Evolutionary conservation across 192 early-diverging fungal genomes (phyloP).

Genomic region (Lunasporangiospora selenospora): DNA sequence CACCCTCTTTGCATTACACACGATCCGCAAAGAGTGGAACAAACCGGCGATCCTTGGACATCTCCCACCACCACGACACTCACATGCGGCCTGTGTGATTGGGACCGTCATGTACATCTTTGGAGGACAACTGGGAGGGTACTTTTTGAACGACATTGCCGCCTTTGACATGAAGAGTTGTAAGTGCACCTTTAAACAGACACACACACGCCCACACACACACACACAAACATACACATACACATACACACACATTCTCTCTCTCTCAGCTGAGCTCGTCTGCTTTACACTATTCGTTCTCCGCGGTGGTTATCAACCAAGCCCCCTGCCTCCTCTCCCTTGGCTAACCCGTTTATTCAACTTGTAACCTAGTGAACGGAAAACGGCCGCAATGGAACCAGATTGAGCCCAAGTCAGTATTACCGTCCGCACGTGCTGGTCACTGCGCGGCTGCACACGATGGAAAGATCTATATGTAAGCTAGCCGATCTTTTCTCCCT

Average conservation of each 20-base stretch:
- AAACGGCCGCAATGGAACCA: constrained; percentile 31
- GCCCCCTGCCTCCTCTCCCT: no score
- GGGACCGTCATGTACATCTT: constrained; percentile 58
- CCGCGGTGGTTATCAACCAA: no score
- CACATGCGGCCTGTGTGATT: constrained; percentile 54
- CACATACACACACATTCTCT: no score
- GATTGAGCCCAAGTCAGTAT: constrained; percentile 31
- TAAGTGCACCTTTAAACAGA: no score
- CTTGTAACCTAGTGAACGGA: constrained; percentile 24
- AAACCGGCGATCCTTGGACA: constrained; percentile 48
- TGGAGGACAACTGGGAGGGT: constrained; percentile 52
- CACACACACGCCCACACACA: no score
- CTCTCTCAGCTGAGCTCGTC: no score
- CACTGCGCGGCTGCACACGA: constrained; percentile 38
- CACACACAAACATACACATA: no score
- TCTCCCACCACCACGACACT: constrained; percentile 51
- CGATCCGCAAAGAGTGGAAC: constrained; percentile 51
- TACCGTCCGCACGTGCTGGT: constrained; percentile 46
- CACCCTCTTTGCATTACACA: constrained; percentile 25
- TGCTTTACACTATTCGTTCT: no score
- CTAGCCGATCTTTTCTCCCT: neutral
- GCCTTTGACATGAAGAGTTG: constrained; percentile 55
- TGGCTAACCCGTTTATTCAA: no score
- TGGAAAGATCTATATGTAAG: constrained; percentile 45
- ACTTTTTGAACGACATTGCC: constrained; percentile 56